Base-by-base conservation (phyloP, 148 eudicot genomes). In the Rheum nobile region DNA sequence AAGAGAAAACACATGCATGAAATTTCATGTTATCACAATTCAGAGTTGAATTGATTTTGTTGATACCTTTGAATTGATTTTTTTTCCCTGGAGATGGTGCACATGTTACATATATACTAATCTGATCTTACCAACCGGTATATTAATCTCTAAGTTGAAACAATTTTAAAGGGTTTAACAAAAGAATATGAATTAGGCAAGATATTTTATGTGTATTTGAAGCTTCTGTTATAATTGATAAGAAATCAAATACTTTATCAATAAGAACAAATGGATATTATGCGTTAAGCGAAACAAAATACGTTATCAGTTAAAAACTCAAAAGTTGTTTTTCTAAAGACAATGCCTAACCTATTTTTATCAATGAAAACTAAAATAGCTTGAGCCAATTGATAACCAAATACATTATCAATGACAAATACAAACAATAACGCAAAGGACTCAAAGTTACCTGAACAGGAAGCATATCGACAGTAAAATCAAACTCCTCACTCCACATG, bases 401-500 rank as follows among this genome's bases (percentile, higher is more conserved):
- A 17, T 47, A 47, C 54, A 11, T 16, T 11, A 47, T 54, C 63
- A 54, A 8, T 22, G 13, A 22, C 8, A 54, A 22, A 54, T 10
- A 54, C 63, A 24, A 24, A 54, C n/a, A 31, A 61, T 14, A 4
- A 31, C 1, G 7, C 63, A 22, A 55, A 55, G 63, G 31, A 55
- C 63, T 61, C 4, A 28, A 28, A 61, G 19, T 47, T 83, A 94
- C 98, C 98, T 89, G 83, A 10, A 88, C 86, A 55, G 98, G 98
- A 78, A 94, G 90, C 79, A 86, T 87, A 74, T 88, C 88, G 32
- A 89, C 93, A 81, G 83, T 77, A 83, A 94, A 94, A 80, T 86
- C 87, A 78, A 94, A 94, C 81, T 87, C 97, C 82, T 94, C 98
- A 59, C 97, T 96, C 98, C 98, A 94, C 96, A 91, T 89, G 38